Percentiles rank a stretch among this genome's conserved stretches.
These are phyloP conservation scores for Candida coleopterorum DNA, from an alignment of 805 yeast genomes.

Conservation along the genomic window DNA sequence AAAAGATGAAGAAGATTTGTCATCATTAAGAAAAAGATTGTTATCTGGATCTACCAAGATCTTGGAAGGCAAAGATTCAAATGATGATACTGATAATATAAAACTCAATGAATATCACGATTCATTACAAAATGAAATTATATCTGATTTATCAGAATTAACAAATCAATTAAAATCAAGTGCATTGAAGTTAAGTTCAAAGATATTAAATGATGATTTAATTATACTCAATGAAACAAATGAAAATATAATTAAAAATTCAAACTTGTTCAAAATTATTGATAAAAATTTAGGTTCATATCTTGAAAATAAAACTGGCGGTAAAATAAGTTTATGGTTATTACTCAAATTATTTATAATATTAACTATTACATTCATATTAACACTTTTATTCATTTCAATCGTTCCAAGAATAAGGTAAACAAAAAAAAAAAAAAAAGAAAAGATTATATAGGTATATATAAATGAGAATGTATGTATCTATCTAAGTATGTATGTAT, in stretches of 20 bases:
- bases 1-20: constrained; percentile 13
- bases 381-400: constrained; percentile 30
- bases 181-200: constrained; percentile 39
- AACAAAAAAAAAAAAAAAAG: no score
- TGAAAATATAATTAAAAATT: constrained; percentile 30
- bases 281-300: constrained; percentile 35
- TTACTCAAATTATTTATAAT: constrained; percentile 26
- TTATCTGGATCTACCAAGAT: constrained; percentile 18
- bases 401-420: constrained; percentile 31
- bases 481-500: no score
- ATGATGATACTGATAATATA: neutral
- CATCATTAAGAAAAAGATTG: constrained; percentile 20
- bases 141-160: constrained; percentile 45
- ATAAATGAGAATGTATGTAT: no score
- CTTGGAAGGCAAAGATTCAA: constrained; percentile 6
- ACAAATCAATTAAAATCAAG: constrained; percentile 45
- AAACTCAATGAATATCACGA: constrained; percentile 34
- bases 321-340: constrained; percentile 36
- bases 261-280: constrained; percentile 25
- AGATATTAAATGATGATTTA: constrained; percentile 29
- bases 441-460: no score
- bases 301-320: constrained; percentile 35
- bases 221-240: constrained; percentile 28
- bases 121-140: constrained; percentile 43
- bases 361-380: constrained; percentile 22